Evolutionary conservation across 345 rosid genomes (phyloP), one percentile per base, ranked within the genome.

Genomic region (Euphorbia lathyris): DNA sequence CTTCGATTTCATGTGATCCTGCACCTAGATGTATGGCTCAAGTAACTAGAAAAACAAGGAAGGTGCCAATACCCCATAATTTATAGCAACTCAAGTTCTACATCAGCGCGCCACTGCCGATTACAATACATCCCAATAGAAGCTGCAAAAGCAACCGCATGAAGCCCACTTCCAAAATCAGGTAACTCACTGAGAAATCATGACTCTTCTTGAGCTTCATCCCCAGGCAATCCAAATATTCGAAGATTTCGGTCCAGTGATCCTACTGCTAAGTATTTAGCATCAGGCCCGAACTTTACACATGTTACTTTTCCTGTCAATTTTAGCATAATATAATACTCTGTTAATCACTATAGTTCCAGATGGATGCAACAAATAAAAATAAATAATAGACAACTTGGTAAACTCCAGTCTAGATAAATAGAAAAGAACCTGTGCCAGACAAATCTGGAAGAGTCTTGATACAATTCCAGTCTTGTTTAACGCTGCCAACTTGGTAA

Each of bases 381-480:
- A 29, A 42, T 5, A 8, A 7, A 13, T 9, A 5, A 14, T 9
- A 22, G 45, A 34, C n/a, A n/a, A n/a, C n/a, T n/a, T n/a, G 53
- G 62, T 16, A 19, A 2, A n/a, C n/a, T n/a, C n/a, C n/a, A n/a
- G n/a, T n/a, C n/a, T n/a, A n/a, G n/a, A 17, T 1, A 14, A 8
- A 2, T 2, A 40, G 43, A 4, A 9, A 12, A 13, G 36, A 66
- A 95, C 97, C 97, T 78, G 94, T 90, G 82, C 99, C 99, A 0
- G 99, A 95, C 59, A 95, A 86, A 80, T 95, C 99, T n/a, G 97
- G 97, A 48, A 92, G 83, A 26, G 93, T 84, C 81, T 85, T 95
- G 70, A 95, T 69, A 61, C 92, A 84, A 80, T 86, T 89, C 99
- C 99, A 95, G 8, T 95, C 99, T 27, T 96, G 85, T 81, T 89